Base-by-base conservation (phyloP, 2,329 filamentous ascomycete genomes). In the Aspergillus persii region DNA sequence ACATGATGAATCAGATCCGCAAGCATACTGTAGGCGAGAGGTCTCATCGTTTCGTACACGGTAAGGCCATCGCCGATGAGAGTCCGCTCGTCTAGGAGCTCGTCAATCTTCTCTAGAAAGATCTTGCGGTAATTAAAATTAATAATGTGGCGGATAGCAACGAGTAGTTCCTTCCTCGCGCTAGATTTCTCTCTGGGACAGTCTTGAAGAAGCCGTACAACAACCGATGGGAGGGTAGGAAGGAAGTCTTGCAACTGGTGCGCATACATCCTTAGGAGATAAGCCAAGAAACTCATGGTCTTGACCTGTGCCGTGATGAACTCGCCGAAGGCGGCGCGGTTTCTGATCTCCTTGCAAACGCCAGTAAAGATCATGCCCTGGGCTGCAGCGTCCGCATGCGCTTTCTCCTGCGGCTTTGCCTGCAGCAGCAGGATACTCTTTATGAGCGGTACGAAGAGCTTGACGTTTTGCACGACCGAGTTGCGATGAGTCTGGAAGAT, bases 231-330 rank as follows among this genome's bases (percentile, higher is more conserved):
- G 15, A 99, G 80, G 0, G 87, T 89, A 0, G 88, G 89, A 30
- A 99, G 79, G 68, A 99, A 98, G 67, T 99, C 95, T 9, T 87
- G 86, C 8, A 99, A 80, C 65, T 96, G 90, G 59, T 90, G 89
- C 2, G 92, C 88, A 74, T 97, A 96, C 51, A 96, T 89, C 48
- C 95, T 83, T 11, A 99, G 83, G 0, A 99, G 80, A 71, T 98
- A 99, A 1, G 96, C 96, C 66, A 99, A 76, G 69, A 99, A 99
- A 69, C 93, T 98, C 94, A 99, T 98, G 0, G 94, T 98, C 81
- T 99, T 98, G 15, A 99, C 95, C 74, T 99, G 96, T 1, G 94
- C 92, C 0, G 92, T 98, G 64, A 99, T 96, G 66, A 98, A 96
- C 69, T 99, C 96, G 39, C 94, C 95, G 79, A 98, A 99, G 0